These are phyloP conservation scores for Hypsizygus ulmarius DNA, from an alignment of 1,284 basidiomycete genomes.

Conservation along the genomic window DNA sequence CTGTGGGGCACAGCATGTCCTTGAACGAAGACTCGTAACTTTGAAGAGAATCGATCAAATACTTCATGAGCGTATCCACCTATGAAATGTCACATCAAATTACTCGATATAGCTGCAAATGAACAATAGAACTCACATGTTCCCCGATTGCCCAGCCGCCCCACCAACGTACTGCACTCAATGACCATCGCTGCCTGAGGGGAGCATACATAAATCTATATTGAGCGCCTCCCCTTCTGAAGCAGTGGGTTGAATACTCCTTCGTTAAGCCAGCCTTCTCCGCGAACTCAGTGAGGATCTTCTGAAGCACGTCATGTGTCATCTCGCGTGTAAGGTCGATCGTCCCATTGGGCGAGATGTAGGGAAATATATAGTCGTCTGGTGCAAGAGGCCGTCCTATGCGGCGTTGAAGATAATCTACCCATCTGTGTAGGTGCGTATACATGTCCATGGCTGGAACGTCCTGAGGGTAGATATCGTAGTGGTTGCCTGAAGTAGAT, in stretches of 20 bases:
- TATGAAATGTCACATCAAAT: background rate
- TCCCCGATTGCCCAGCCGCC: background rate
- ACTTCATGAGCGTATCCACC: too few relatives aligned
- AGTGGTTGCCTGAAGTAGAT: conserved; percentile 28
- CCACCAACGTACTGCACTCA: background rate
- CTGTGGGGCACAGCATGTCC: too few relatives aligned
- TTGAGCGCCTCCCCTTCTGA: background rate
- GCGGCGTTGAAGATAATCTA: conserved; percentile 20
- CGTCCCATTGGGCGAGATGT: too few relatives aligned
- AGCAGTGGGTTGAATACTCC: background rate
- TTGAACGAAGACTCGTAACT: too few relatives aligned
- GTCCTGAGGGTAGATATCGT: conserved; percentile 30
- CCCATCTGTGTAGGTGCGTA: conserved; percentile 26
- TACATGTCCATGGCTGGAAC: conserved; percentile 24
- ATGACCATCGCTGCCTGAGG: background rate
- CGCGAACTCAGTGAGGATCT: background rate
- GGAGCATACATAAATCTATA: background rate
- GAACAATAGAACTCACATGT: background rate
- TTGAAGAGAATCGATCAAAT: too few relatives aligned
- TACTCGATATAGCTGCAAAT: too few relatives aligned
- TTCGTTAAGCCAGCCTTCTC: background rate
- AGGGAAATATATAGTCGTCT: conserved; percentile 31
- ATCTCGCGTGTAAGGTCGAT: too few relatives aligned
- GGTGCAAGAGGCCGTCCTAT: conserved; percentile 18
- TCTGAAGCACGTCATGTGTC: too few relatives aligned